These are phyloP conservation scores for Ceratobasidium sp. DNA, from an alignment of 1,284 basidiomycete genomes.

Conservation along the genomic window DNA sequence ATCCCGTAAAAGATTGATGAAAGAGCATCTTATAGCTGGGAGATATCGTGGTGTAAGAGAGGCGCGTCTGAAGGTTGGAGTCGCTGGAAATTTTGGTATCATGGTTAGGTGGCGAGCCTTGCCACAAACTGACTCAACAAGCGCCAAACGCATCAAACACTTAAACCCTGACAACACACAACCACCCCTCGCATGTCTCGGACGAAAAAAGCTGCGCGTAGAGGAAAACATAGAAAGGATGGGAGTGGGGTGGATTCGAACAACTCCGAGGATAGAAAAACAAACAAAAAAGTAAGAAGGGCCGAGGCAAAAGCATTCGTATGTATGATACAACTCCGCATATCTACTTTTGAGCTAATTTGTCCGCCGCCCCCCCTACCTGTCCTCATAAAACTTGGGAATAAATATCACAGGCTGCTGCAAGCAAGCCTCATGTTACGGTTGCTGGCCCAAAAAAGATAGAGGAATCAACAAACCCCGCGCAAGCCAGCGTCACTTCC, in stretches of 20 bases:
- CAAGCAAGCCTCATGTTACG: too few relatives aligned
- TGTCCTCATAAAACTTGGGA: too few relatives aligned
- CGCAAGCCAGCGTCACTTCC: too few relatives aligned
- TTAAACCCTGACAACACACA: neutral
- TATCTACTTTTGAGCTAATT: too few relatives aligned
- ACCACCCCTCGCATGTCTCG: neutral
- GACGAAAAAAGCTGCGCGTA: neutral
- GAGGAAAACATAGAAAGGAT: neutral
- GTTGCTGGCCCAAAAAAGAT: too few relatives aligned
- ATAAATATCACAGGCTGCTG: too few relatives aligned
- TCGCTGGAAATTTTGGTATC: neutral
- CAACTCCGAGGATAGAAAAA: neutral
- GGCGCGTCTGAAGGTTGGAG: too few relatives aligned
- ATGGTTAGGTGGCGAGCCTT: neutral
- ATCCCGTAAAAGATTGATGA: too few relatives aligned
- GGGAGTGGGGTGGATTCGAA: neutral
- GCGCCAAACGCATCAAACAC: neutral
- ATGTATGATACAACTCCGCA: neutral
- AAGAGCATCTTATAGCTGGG: too few relatives aligned
- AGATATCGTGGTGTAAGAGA: too few relatives aligned
- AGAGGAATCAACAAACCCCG: too few relatives aligned
- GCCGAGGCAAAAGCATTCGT: neutral
- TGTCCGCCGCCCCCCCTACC: too few relatives aligned
- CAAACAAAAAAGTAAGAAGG: neutral
- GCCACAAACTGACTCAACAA: neutral